Evolutionary conservation across 176 grass and related monocot species (phyloP), one percentile per base, ranked within the genome.

Genomic region (Coix lacrymajobi): DNA sequence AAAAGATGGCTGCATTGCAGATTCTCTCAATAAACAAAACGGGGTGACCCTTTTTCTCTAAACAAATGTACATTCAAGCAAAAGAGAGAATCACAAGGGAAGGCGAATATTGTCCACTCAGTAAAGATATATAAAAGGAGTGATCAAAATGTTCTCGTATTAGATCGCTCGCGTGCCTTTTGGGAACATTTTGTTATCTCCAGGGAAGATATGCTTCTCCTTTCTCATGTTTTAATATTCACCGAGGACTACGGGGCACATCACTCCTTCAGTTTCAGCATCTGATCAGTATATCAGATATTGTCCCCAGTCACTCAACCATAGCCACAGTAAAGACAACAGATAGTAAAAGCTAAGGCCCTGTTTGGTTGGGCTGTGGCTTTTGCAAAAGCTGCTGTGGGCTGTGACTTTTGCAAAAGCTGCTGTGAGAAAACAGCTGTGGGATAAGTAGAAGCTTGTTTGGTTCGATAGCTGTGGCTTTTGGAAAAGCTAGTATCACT

Each of bases 231-330:
- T 52, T 19, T 34, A 20, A 26, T 11, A 57, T 13, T 54, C 37
- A 74, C 58, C 36, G 1, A 58, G 62, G 8, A 68, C 13, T 20
- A 58, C 2, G 70, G 77, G 36, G 19, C 39, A 25, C 19, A 71
- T 9, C 34, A 26, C 46, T 33, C 14, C 22, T 26, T 79, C 74
- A 32, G 56, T 39, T 36, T 39, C 31, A 82, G 40, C 11, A 87
- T 83, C 52, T 5, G 12, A 31, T 5, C 22, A 83, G n/a, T 19
- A 71, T 51, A 83, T 78, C 73, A 82, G 79, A 82, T 82, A 40
- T 9, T 81, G 62, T 75, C 33, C 77, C 10, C 22, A 3, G 13
- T 60, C 30, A 32, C 26, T 45, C 75, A 40, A 20, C n/a, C 25
- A 68, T 7, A 76, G 28, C 72, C 24, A 66, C 24, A 54, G 68